Percentiles rank a stretch among this genome's conserved stretches.
Conservation (phyloP, 129 eudicot genomes). For the Lactuca sativa region DNA sequence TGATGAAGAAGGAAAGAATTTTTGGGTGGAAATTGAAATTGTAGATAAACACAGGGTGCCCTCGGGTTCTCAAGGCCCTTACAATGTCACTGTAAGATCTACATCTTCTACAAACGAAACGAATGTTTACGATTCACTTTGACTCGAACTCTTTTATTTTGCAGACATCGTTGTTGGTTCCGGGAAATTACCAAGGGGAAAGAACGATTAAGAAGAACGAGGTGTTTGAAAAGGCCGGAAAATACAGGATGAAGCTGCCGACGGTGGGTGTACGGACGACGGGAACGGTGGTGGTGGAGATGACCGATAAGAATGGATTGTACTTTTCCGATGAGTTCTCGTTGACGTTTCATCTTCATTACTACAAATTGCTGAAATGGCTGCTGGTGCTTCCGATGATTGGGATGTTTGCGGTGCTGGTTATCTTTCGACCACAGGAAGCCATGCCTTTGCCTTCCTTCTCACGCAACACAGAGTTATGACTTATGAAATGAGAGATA, state of each 20-base stretch:
- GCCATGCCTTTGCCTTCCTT: slow-evolving; percentile 92
- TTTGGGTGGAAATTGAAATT: slow-evolving; percentile 95
- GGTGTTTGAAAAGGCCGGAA: slow-evolving; percentile 65
- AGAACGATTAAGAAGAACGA: slow-evolving; percentile 73
- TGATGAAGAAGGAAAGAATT: slow-evolving; percentile 94
- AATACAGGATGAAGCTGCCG: slow-evolving; percentile 75
- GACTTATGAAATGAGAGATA: slow-evolving; percentile 16
- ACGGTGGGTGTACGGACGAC: slow-evolving; percentile 88
- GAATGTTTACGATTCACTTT: neutral
- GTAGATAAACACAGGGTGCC: slow-evolving; percentile 85
- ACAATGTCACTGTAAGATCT: slow-evolving; percentile 81
- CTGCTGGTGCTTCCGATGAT: slow-evolving; percentile 96
- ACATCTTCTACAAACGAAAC: neutral
- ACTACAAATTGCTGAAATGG: slow-evolving; percentile 93
- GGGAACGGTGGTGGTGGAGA: slow-evolving; percentile 91
- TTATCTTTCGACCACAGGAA: slow-evolving; percentile 85
- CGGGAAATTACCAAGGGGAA: slow-evolving; percentile 96
- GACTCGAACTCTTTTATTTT: neutral
- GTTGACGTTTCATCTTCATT: slow-evolving; percentile 87
- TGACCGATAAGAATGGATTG: slow-evolving; percentile 85
- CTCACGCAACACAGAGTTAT: slow-evolving; percentile 84
- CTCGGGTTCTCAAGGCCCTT: slow-evolving; percentile 94
- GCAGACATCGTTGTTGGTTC: slow-evolving; percentile 85
- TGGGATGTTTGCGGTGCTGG: slow-evolving; percentile 92
- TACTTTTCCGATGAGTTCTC: slow-evolving; percentile 89